Evolutionary conservation across 306 rosid species (phyloP), one percentile per base, ranked within the genome.

Genomic region (Vigna reflexopilosa): DNA sequence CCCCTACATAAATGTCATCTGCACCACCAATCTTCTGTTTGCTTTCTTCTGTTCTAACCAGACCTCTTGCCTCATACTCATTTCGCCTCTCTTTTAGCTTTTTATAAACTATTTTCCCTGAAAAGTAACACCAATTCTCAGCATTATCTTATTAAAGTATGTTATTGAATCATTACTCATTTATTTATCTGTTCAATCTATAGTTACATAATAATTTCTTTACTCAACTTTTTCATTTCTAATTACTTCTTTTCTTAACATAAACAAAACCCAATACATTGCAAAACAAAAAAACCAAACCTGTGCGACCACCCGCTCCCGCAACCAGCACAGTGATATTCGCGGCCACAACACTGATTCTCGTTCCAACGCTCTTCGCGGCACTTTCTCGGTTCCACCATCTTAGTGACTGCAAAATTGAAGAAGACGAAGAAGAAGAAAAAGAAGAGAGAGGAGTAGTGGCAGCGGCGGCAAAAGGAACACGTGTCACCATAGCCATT

Each of bases 231-330:
- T 26, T 26, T 26, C 28, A 26, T 26, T 26, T 26, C 2, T 26
- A 26, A 26, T 1, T 26, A 26, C 28, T 26, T 26, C 2, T 26
- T 26, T 26, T 26, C 28, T 26, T 26, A 26, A 26, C 28, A 26
- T 26, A 7, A 71, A 22, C 69, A 44, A 61, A 81, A 81, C 66
- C 67, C 62, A 54, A 5, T 0, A 63, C 51, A 68, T 32, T 9
- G 26, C 2, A 42, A 1, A 26, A 70, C 19, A 48, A 70, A 80
- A 86, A 49, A 70, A 56, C 17, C 6, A 5, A 10, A 94, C 97
- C 97, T 32, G 98, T 90, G 73, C 98, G 86, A 56, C 98, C 98
- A 81, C 91, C 97, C 48, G 98, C 97, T 71, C 98, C 98, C 9
- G 98, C 89, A 72, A 94, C 97, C 68, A 94, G 97, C 38, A 94